A percentile compares a stretch with the other conserved stretches of the same genome.
Conservation (phyloP, 768 basidiomycete genomes). For the Amylocystis lapponica region DNA sequence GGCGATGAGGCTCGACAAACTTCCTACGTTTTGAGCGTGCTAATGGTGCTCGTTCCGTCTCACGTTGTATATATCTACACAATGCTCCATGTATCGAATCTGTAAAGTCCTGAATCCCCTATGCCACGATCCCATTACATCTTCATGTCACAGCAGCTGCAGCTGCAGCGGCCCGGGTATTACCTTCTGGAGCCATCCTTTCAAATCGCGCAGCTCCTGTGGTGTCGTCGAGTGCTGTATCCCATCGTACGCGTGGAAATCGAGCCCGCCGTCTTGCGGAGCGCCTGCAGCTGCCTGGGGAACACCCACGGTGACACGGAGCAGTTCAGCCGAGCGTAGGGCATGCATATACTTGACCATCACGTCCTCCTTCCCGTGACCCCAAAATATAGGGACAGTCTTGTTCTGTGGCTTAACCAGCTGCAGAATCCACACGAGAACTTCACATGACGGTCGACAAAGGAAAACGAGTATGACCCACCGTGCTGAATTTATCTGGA, state of each 20-base stretch:
- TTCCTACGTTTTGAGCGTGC: too few relatives aligned
- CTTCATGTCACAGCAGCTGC: too few relatives aligned
- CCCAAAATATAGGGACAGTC: conserved; percentile 77
- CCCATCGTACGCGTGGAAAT: conserved; percentile 55
- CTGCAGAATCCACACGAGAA: not conserved
- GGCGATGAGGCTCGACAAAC: too few relatives aligned
- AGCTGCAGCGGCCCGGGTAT: too few relatives aligned
- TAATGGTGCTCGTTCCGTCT: too few relatives aligned
- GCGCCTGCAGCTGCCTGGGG: conserved; percentile 31
- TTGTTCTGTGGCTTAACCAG: conserved; percentile 10
- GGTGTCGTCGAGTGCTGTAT: not conserved
- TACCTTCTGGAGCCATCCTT: not conserved
- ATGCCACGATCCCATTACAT: too few relatives aligned
- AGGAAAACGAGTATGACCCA: conserved; percentile 26
- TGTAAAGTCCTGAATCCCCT: too few relatives aligned
- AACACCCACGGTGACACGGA: conserved; percentile 51
- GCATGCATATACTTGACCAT: conserved; percentile 62
- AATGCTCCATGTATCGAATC: too few relatives aligned
- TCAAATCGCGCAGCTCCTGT: not conserved
- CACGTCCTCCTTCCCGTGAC: conserved; percentile 72
- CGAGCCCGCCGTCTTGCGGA: conserved; percentile 46
- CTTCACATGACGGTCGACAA: not conserved
- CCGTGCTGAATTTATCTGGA: conserved; percentile 55
- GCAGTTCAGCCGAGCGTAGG: conserved; percentile 46
- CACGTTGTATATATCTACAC: too few relatives aligned